Percentiles rank a stretch among this genome's conserved stretches.
Evolutionary conservation across 495 filamentous ascomycete species (phyloP).

Genomic region (Penicillium longicatenatum): DNA sequence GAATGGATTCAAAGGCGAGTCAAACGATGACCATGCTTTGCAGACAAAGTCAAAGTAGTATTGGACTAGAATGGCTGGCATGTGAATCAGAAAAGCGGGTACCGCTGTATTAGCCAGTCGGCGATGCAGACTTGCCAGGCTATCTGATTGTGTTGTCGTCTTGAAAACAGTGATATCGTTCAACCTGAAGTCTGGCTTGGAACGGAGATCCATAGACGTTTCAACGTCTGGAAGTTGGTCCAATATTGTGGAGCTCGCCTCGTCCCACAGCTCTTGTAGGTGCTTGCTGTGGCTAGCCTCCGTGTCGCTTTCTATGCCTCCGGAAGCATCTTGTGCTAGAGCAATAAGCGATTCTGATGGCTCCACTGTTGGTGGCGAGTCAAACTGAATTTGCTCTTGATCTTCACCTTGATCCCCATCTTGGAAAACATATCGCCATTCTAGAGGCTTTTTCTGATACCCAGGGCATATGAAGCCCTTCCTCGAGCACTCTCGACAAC

Average conservation of each 20-base stretch:
- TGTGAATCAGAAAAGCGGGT: constrained; percentile 28
- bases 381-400: neutral
- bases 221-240: constrained; percentile 21
- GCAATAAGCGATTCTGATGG: neutral
- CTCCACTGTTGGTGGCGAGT: neutral
- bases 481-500: constrained; percentile 26
- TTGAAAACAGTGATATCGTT: constrained; percentile 10
- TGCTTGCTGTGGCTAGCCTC: constrained; percentile 6
- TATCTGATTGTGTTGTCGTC: constrained; percentile 10
- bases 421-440: constrained; percentile 31
- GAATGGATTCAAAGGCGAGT: constrained; percentile 30
- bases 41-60: constrained; percentile 32
- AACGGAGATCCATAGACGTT: constrained; percentile 10
- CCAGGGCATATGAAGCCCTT: constrained; percentile 25
- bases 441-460: constrained; percentile 25
- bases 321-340: neutral
- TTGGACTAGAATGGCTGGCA: constrained; percentile 29
- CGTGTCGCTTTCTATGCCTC: neutral
- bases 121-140: constrained; percentile 22
- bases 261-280: constrained; percentile 17
- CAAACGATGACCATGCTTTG: constrained; percentile 32
- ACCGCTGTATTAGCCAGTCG: constrained; percentile 23
- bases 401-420: constrained; percentile 10
- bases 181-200: neutral
- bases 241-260: constrained; percentile 16